Base-by-base conservation (phyloP, 805 yeast genomes). In the Phaffomyces thermotolerans region DNA sequence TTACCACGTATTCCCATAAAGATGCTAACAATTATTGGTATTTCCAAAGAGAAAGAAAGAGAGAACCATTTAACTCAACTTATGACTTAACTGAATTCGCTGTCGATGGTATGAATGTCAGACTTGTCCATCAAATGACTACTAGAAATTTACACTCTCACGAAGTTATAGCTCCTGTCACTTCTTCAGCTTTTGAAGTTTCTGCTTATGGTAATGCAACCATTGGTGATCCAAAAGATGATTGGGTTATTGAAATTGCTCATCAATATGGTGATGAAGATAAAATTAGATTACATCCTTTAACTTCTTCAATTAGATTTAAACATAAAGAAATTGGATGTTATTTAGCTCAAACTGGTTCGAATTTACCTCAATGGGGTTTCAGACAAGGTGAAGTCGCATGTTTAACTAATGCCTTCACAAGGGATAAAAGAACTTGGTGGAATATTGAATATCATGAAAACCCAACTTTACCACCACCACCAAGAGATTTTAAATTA, bases 341-440 rank as follows among this genome's bases (percentile, higher is more conserved):
- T 63, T 90, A 89, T 63, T 68, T 93, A 58, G 85, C 90, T 52
- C 85, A 91, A 13, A 74, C 93, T 10, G 97, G 96, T 37, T 67
- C 70, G 52, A 62, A 77, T 22, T 80, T 90, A 59, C 99, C 99
- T 17, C 80, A 79, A 15, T 93, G 99, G 99, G 99, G 99, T 18
- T 93, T 91, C 76, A 78, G 88, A 61, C 99, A 93, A 71, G 95
- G 96, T 50, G 99, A 93, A 69, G 91, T 93, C 51, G 82, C 81
- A 2, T 93, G 99, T 67, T 64, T 71, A 61, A 78, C 75, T 52
- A 64, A 70, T 48, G 80, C 88, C 32, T 84, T 80, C 63, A 67
- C 59, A 37, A 79, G 84, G 63, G 95, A 85, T 59, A 85, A 84
- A 68, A 71, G 91, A 56, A 84, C 90, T 17, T 85, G 93, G 91